Evolutionary conservation across 106 monocot species (phyloP).

Genomic region (Dendrobium catenatum): DNA sequence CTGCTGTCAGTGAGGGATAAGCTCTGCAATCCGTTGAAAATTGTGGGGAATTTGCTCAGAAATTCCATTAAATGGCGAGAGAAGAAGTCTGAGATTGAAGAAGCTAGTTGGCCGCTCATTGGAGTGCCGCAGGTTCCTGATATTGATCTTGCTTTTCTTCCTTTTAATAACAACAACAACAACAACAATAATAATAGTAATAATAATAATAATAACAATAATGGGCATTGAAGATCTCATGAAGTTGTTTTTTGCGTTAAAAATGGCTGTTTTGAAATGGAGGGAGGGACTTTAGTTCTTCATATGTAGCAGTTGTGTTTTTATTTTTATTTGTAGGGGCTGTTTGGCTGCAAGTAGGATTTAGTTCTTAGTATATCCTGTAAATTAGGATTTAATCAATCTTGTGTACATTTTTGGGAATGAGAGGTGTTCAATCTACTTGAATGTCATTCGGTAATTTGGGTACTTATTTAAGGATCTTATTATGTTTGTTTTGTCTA

Average conservation of each 20-base stretch:
- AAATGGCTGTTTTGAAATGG: not conserved
- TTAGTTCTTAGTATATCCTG: no score
- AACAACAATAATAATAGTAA: not conserved
- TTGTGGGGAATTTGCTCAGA: slow-evolving; percentile 30
- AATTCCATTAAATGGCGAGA: slow-evolving; percentile 1
- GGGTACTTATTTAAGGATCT: no score
- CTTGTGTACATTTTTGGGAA: no score
- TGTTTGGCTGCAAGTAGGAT: not conserved
- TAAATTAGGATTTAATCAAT: not conserved
- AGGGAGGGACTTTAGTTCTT: not conserved
- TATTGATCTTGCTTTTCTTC: slow-evolving; percentile 21
- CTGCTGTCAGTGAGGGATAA: slow-evolving; percentile 30
- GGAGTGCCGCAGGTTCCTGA: slow-evolving; percentile 22
- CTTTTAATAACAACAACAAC: slow-evolving; percentile 4
- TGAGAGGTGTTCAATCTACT: no score
- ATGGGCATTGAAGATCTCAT: slow-evolving; percentile 1
- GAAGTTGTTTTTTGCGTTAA: not conserved
- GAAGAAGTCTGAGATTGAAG: slow-evolving; percentile 18
- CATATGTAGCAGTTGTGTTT: not conserved
- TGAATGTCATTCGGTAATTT: no score
- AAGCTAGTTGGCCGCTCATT: slow-evolving; percentile 18
- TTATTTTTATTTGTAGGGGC: not conserved
- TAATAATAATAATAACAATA: not conserved
- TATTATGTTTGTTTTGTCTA: no score
- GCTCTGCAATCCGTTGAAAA: slow-evolving; percentile 30